Evolutionary conservation across 2,329 filamentous ascomycete genomes (phyloP).

Genomic region (Hawksworthiomyces lignivorus): DNA sequence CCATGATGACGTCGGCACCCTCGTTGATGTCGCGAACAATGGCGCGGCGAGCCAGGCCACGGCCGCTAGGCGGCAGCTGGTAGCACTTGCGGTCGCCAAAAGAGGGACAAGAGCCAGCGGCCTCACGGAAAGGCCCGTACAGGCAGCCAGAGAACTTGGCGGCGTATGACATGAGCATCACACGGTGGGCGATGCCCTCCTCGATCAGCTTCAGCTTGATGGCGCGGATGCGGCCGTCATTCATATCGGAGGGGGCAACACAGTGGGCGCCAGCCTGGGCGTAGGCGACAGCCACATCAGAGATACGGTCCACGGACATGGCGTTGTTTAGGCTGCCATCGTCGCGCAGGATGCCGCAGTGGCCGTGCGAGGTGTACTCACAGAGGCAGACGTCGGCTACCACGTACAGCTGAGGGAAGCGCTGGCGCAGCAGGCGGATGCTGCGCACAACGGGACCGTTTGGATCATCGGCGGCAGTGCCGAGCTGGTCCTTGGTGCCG

Average conservation of each 20-base stretch:
- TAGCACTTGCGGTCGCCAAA: slow-evolving; percentile 97
- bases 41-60: slow-evolving; percentile 83
- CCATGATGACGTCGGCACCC: slow-evolving; percentile 97
- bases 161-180: slow-evolving; percentile 93
- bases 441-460: slow-evolving; percentile 82
- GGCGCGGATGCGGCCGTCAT: slow-evolving; percentile 91
- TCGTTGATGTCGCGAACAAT: slow-evolving; percentile 86
- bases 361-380: slow-evolving; percentile 96
- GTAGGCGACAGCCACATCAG: slow-evolving; percentile 95
- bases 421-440: slow-evolving; percentile 74
- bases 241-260: slow-evolving; percentile 97
- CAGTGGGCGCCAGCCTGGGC: slow-evolving; percentile 94
- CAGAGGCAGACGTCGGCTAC: slow-evolving; percentile 91
- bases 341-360: slow-evolving; percentile 91
- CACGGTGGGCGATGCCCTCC: slow-evolving; percentile 82
- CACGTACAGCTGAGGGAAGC: slow-evolving; percentile 88
- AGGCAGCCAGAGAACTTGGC: slow-evolving; percentile 96
- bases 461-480: slow-evolving; percentile 87
- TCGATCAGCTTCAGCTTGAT: slow-evolving; percentile 98
- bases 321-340: slow-evolving; percentile 91
- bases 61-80: slow-evolving; percentile 86
- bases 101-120: slow-evolving; percentile 80
- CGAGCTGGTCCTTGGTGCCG: slow-evolving; percentile 79
- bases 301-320: slow-evolving; percentile 87
- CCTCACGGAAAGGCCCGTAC: slow-evolving; percentile 95